Base-by-base conservation (phyloP, 1,284 basidiomycete genomes). In the Cystobasidium pallidum region DNA sequence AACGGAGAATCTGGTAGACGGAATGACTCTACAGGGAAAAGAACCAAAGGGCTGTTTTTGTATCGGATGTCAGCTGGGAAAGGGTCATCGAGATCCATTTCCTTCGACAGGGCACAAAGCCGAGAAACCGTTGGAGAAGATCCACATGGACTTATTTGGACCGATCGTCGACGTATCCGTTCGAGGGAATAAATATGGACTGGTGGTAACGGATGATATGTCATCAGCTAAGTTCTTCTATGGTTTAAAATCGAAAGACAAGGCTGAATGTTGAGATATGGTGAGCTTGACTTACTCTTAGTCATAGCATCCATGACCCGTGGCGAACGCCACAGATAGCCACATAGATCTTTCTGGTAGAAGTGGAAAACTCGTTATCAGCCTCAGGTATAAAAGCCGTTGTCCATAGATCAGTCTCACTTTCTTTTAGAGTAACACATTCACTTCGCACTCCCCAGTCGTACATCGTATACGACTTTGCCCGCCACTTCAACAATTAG, bases 11-110 rank as follows among this genome's bases (percentile, higher is more conserved):
- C 6, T 36, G 7, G 39, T 19, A 36, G 30, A 28, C 21, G 61
- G 61, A 7, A 63, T 63, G 61, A 19, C 3, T 2, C 26, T 63
- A 63, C 34, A 41, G 13, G 61, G 61, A 13, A 45, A 30, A 45
- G 28, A 63, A 26, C 61, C 61, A 41, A 63, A 45, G 43, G 49
- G 30, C 45, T 52, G 51, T 24, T 30, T 52, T 28, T 66, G 64
- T 32, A 15, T 32, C 19, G 64, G 47, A 11, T 66, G 64, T 47
- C 45, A 66, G 34, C 26, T 54, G 3, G 64, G 64, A n/a, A 66
- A 66, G 32, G 64, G 64, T 7, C 64, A 66, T 54, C 45, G 64
- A 24, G 64, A 66, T 39, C 64, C 64, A 19, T 66, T 66, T 24
- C 45, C 45, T 19, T 36, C 45, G 26, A 39, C 36, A 8, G 36